Base-by-base conservation (phyloP, 2,329 filamentous ascomycete species). In the Talaromyces sp. region DNA sequence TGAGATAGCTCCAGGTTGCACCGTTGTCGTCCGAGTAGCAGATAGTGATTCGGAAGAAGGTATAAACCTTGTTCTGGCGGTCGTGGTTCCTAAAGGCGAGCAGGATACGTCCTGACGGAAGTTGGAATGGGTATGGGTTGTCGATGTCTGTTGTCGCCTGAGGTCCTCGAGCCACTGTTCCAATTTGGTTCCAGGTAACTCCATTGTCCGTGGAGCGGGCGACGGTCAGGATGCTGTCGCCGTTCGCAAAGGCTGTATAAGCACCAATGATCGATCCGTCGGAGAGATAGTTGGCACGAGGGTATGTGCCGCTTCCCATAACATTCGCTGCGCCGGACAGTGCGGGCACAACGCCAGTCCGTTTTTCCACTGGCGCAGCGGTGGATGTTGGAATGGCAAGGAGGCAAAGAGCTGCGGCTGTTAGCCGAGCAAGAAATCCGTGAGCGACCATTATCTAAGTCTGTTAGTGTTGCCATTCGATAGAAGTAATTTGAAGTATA, bases 11-110 rank as follows among this genome's bases (percentile, higher is more conserved):
- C 58, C 58, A 60, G 17, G 15, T 56, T 8, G 31, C 37, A n/a
- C 58, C 58, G 19, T 39, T 39, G 35, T 60, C 58, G 15, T 60
- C 53, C 4, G 58, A 60, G 33, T 54, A 57, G 39, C 53, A 60
- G 31, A 60, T 39, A 8, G 58, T 60, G 7, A 60, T 60, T 4
- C 58, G 58, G 35, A 36, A 60, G 37, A 43, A 60, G 1, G 28
- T 60, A 25, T 60, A 60, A 6, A 15, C n/a, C 17, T 22, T 28
- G 3, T 35, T 22, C 9, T 25, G n/a, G 17, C 35, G 35, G 28
- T 39, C 40, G 15, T 60, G 58, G 35, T 60, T 60, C 19, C 58
- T n/a, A 21, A 57, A 57, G 1, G 53, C 58, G 28, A 57, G 37
- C 3, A 60, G 45, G 19, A 60, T 52, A 21, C 53, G 53, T 17